Conservation (phyloP, 2,329 filamentous ascomycete species). For the Plectosphaerella cucumerina region DNA sequence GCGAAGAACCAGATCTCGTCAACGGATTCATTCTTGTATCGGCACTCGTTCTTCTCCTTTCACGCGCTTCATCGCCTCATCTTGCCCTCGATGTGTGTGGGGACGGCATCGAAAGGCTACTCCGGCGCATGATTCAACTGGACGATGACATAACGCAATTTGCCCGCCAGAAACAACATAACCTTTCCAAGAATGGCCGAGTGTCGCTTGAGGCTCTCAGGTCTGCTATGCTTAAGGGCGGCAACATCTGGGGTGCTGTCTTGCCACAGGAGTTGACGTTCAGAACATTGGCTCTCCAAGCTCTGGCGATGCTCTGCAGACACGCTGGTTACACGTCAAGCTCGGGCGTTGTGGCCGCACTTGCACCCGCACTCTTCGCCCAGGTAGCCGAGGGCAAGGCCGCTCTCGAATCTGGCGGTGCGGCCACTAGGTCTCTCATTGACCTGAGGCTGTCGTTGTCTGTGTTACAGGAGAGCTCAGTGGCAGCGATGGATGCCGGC, state of each 20-base stretch:
- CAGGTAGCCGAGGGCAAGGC: conserved; percentile 10
- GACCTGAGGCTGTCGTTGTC: conserved; percentile 28
- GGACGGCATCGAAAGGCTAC: conserved; percentile 49
- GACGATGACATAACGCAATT: conserved; percentile 54
- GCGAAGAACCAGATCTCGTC: conserved; percentile 54
- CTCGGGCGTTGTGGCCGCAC: conserved; percentile 3
- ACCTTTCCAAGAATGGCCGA: conserved; percentile 64
- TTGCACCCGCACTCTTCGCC: conserved; percentile 14
- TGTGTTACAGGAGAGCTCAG: conserved; percentile 50
- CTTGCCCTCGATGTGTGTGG: conserved; percentile 52
- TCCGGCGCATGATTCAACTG: conserved; percentile 50
- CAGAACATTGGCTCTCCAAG: conserved; percentile 59
- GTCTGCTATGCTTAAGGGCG: conserved; percentile 38
- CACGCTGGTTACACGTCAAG: conserved; percentile 1
- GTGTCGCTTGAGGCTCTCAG: conserved; percentile 52
- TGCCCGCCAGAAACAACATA: conserved; percentile 61
- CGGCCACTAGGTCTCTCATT: background rate
- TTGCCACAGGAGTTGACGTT: too few species aligned
- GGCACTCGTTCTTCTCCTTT: conserved; percentile 58
- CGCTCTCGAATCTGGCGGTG: background rate
- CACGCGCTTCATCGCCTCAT: conserved; percentile 55
- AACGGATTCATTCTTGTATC: conserved; percentile 61
- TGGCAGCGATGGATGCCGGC: conserved; percentile 40
- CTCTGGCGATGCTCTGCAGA: conserved; percentile 30
- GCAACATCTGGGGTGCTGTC: conserved; percentile 50